These are phyloP conservation scores for Trichoderma guizhouense DNA, from an alignment of 2,329 filamentous ascomycete genomes.

Conservation along the genomic window DNA sequence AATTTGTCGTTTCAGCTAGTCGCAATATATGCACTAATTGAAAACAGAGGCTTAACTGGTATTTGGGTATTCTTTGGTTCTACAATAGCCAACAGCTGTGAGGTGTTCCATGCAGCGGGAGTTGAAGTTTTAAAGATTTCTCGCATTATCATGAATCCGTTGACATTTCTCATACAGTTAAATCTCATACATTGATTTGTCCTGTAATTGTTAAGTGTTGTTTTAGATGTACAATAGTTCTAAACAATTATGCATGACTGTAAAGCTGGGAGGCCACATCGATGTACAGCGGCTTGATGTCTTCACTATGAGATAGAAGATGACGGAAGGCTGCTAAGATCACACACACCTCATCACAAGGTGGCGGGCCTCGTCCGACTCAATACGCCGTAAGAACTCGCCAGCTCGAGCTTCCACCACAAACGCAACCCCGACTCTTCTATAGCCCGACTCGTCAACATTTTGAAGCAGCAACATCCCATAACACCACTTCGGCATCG, in stretches of 20 bases:
- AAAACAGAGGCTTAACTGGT: too few species aligned
- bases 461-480: neutral
- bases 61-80: too few species aligned
- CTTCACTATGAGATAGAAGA: neutral
- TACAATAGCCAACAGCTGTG: too few species aligned
- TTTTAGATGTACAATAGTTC: neutral
- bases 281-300: neutral
- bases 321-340: neutral
- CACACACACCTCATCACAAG: neutral
- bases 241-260: neutral
- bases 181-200: too few species aligned
- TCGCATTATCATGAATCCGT: too few species aligned
- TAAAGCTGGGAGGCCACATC: neutral
- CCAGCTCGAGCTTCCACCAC: neutral
- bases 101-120: too few species aligned
- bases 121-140: too few species aligned
- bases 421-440: neutral
- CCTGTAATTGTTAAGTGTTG: neutral
- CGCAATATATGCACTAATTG: too few species aligned
- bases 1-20: too few species aligned
- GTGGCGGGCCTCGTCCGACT: neutral
- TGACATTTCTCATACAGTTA: too few species aligned
- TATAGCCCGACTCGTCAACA: neutral
- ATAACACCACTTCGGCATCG: neutral
- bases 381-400: neutral